phyloP scores from a whole-genome alignment of 306 rosid genomes.

The Abrus pulchellus region DNA sequence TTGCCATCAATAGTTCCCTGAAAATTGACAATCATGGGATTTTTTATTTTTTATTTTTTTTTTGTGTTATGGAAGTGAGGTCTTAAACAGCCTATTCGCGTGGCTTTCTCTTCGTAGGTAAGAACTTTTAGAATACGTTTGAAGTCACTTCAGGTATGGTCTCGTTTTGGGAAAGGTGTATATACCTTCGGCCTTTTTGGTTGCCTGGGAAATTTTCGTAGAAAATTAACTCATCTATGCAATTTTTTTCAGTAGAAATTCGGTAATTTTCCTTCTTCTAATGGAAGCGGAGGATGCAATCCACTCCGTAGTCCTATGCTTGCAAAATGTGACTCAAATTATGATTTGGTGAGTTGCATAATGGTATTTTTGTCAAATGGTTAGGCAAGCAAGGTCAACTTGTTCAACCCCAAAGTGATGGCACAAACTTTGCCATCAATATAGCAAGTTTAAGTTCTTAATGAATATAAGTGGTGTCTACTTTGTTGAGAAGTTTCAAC shows the following conservation, averaged over 20 bases:
- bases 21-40: background rate
- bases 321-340: background rate
- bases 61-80: too few species aligned
- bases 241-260: background rate
- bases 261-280: background rate
- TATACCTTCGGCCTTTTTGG: too few species aligned
- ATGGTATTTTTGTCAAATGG: background rate
- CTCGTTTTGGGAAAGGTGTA: too few species aligned
- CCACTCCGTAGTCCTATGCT: background rate
- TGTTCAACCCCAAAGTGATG: conserved; percentile 2
- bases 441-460: background rate
- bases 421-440: conserved; percentile 11
- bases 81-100: too few species aligned
- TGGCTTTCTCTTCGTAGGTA: too few species aligned
- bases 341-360: background rate
- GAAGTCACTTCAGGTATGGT: too few species aligned
- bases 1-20: too few species aligned
- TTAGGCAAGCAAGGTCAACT: conserved; percentile 1
- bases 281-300: background rate
- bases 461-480: background rate
- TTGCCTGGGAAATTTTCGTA: background rate
- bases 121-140: too few species aligned
- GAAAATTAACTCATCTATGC: background rate
- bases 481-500: background rate
- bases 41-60: too few species aligned